Base-by-base conservation (phyloP, 2,329 filamentous ascomycete genomes). In the Clonostachys byssicola region DNA sequence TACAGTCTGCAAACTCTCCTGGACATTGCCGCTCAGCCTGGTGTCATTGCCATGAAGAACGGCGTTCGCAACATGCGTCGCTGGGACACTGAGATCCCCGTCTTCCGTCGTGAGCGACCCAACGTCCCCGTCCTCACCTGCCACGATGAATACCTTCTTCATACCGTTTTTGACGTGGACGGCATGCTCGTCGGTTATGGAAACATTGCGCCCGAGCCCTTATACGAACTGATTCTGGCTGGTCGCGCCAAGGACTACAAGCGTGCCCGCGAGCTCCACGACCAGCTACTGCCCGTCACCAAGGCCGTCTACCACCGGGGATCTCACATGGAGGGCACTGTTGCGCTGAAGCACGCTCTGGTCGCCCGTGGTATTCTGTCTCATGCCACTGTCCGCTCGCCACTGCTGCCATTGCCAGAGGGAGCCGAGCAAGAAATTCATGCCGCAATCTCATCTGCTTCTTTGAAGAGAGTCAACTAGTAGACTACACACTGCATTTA, bases 21-120 rank as follows among this genome's bases (percentile, higher is more conserved):
- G 3, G 74, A 78, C 44, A 77, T 78, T 46, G 64, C 74, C 3
- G 75, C 73, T 8, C 72, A 66, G 34, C 75, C 74, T 2, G 74
- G 75, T 30, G 73, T 76, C 6, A 75, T 78, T 42, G 75, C 75
- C 14, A 78, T 78, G 74, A 78, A 78, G 67, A 78, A 78, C 51
- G 75, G 75, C 17, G 75, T 78, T 10, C 70, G 75, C 46, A 77
- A 78, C 58, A 78, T 78, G 75, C 67, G 72, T n/a, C 70, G 75
- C 16, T 78, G 75, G 75, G 75, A 78, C 45, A 75, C 72, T 0
- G 75, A 78, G 57, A 78, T 78, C 49, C 75, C 74, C 14, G 65
- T 78, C 23, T 76, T 78, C 60, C 69, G 72, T 43, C 57, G 58
- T 23, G 62, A 75, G 53, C 67, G 73, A 6, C 74, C 74, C 1